phyloP scores from a whole-genome alignment of 2,329 filamentous ascomycete species.

The Lachnum nothofagi region DNA sequence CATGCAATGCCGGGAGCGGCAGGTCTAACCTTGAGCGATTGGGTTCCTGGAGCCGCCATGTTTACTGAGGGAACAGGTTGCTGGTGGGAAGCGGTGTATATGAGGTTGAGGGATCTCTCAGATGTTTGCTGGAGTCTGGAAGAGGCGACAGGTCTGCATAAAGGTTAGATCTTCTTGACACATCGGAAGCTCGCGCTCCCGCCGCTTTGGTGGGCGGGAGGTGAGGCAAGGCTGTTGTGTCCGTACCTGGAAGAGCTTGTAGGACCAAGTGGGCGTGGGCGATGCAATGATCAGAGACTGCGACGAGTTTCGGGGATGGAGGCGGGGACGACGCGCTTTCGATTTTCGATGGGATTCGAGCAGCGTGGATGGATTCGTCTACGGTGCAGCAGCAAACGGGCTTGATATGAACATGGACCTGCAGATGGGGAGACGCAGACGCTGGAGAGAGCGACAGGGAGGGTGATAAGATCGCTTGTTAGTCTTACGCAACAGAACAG shows the following conservation, averaged over 20 bases:
- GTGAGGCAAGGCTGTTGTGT: constrained; percentile 9
- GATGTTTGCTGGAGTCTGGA: constrained; percentile 19
- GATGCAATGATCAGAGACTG: constrained; percentile 12
- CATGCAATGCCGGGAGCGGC: constrained; percentile 8
- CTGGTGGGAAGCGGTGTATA: constrained; percentile 9
- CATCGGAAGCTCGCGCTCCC: constrained; percentile 26
- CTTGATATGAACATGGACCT: background rate
- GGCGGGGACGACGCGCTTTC: background rate
- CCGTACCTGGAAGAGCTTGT: constrained; percentile 5
- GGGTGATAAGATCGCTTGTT: too few relatives aligned
- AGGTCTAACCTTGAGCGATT: constrained; percentile 76
- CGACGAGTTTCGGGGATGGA: constrained; percentile 13
- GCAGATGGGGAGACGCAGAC: background rate
- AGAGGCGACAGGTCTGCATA: constrained; percentile 24
- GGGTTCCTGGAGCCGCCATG: constrained; percentile 74
- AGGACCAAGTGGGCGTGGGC: background rate
- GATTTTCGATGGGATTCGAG: too few relatives aligned
- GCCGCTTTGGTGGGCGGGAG: constrained; percentile 13
- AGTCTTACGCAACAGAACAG: too few relatives aligned
- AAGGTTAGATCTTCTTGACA: constrained; percentile 27
- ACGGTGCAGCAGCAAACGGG: background rate
- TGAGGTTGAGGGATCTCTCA: constrained; percentile 12
- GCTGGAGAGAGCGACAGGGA: constrained; percentile 1
- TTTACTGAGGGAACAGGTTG: constrained; percentile 17
- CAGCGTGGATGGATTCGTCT: constrained; percentile 1